Evolutionary conservation across 352 stramenopile genomes (phyloP).

Genomic region (Phytophthora aleatoria): DNA sequence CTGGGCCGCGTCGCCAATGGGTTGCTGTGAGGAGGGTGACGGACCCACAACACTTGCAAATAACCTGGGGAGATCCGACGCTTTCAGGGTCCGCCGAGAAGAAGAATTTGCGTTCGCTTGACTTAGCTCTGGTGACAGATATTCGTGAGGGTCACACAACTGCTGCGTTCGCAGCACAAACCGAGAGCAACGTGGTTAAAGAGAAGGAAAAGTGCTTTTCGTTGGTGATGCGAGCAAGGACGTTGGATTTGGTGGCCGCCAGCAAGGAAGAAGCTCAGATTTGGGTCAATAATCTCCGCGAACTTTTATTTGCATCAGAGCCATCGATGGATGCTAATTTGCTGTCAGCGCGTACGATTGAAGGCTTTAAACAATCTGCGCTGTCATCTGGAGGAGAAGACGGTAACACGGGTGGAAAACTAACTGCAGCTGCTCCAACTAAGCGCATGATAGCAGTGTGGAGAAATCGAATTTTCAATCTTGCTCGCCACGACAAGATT

Average conservation of each 20-base stretch:
- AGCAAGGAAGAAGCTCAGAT: constrained; percentile 81
- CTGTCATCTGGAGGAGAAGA: constrained; percentile 34
- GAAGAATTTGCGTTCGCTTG: constrained; percentile 40
- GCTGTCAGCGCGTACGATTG: constrained; percentile 45
- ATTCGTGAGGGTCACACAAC: constrained; percentile 62
- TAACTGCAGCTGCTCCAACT: constrained; percentile 16
- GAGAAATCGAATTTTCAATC: constrained; percentile 66
- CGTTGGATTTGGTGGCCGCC: constrained; percentile 72
- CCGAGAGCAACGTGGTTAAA: constrained; percentile 44
- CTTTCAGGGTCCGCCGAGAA: constrained; percentile 39
- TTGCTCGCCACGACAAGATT: constrained; percentile 46
- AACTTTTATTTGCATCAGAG: constrained; percentile 40
- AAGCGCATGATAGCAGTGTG: constrained; percentile 57
- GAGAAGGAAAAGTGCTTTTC: constrained; percentile 74
- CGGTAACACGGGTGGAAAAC: constrained; percentile 7
- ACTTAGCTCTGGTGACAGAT: constrained; percentile 57
- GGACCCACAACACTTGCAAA: constrained; percentile 36
- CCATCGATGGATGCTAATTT: constrained; percentile 12
- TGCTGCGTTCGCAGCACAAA: constrained; percentile 65
- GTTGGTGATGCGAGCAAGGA: constrained; percentile 58
- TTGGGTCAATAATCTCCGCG: constrained; percentile 57
- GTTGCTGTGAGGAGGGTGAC: constrained; percentile 43
- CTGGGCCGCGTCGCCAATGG: constrained; percentile 61
- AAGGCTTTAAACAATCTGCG: constrained; percentile 52
- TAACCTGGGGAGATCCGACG: constrained; percentile 77